Evolutionary conservation across 2,329 filamentous ascomycete species (phyloP), one percentile per base, ranked within the genome.

Genomic region (Macrophomina tecta): DNA sequence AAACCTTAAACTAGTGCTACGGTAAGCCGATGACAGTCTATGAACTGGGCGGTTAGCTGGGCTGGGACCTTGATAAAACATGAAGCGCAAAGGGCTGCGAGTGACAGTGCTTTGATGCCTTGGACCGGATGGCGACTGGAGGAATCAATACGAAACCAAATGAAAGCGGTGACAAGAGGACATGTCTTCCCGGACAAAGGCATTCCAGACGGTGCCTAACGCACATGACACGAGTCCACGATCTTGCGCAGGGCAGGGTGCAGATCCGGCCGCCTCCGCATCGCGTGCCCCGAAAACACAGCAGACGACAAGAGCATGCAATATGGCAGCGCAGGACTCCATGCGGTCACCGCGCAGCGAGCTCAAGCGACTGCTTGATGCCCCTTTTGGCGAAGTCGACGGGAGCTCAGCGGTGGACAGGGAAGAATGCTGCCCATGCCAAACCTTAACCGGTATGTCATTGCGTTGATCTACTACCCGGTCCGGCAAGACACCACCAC

Each of bases 211-310:
- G 23, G 23, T 23, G 23, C n/a, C 34, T 56, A 56, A 12, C 23
- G 14, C 36, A 11, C 14, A 58, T 30, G 28, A 14, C 14, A 28
- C 38, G n/a, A 58, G 38, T 45, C 23, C 23, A 12, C 45, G 38
- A 45, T 58, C 38, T 32, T 8, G 55, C 23, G 36, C 38, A 45
- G 23, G 38, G 23, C 18, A 58, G n/a, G 11, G 18, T 34, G 55
- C 18, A 58, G 38, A 58, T 58, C 55, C 55, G 38, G 55, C 18
- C 55, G 38, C 7, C 38, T n/a, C 55, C 38, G 38, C 36, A 58
- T 45, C 38, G 11, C 11, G 9, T 45, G 9, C 38, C 11, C 18
- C 38, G 45, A 38, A 45, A 28, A 30, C n/a, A 8, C 14, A 34
- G 14, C 38, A 14, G 23, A 7, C 48, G 11, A 18, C 32, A 40